phyloP scores from a whole-genome alignment of 257 asterid species.

The Ilex aquifolium region DNA sequence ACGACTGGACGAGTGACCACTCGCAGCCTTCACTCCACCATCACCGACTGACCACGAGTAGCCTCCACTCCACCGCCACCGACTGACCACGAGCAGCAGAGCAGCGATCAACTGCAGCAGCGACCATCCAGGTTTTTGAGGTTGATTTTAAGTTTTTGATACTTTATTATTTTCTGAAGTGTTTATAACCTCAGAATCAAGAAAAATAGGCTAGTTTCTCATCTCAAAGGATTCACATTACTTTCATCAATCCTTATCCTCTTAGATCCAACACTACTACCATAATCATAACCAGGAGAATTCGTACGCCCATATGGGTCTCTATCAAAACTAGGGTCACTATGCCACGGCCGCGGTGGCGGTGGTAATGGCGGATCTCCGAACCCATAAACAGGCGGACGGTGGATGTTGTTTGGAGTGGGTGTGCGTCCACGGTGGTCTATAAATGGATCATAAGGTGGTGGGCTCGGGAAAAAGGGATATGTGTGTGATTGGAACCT shows the following conservation, averaged over 20 bases:
- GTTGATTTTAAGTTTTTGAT: no score
- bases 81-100: no score
- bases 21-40: no score
- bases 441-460: slow-evolving; percentile 46
- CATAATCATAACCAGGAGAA: slow-evolving; percentile 25
- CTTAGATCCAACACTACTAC: slow-evolving; percentile 46
- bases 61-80: no score
- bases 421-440: slow-evolving; percentile 42
- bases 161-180: no score
- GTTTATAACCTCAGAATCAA: no score
- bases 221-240: slow-evolving; percentile 4
- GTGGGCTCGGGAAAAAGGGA: not conserved
- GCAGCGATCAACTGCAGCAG: no score
- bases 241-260: slow-evolving; percentile 45
- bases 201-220: no score
- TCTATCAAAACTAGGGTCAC: slow-evolving; percentile 24
- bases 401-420: slow-evolving; percentile 14
- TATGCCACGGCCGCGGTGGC: slow-evolving; percentile 30
- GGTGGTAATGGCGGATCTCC: slow-evolving; percentile 17
- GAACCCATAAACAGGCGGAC: slow-evolving; percentile 22
- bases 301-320: slow-evolving; percentile 25
- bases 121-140: no score
- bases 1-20: no score
- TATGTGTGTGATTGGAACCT: slow-evolving; percentile 17
- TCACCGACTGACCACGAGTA: no score